Evolutionary conservation across 805 yeast genomes (phyloP).

Genomic region (Hanseniaspora taiwanica): DNA sequence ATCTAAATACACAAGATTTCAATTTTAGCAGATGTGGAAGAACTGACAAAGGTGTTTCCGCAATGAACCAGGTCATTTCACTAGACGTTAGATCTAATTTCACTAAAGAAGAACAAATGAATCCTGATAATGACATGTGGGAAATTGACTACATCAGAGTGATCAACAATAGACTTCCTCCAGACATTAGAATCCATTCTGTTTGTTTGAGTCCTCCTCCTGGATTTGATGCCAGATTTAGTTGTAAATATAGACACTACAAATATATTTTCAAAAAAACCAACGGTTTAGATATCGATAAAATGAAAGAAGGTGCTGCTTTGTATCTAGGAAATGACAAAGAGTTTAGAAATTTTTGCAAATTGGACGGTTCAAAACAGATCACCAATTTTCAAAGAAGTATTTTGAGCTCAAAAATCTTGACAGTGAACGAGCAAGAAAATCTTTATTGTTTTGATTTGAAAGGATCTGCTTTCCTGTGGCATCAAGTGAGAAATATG

Average conservation of each 20-base stretch:
- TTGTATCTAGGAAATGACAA: constrained; percentile 51
- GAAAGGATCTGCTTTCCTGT: constrained; percentile 78
- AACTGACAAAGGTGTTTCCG: constrained; percentile 94
- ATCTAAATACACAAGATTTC: constrained; percentile 46
- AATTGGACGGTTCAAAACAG: constrained; percentile 88
- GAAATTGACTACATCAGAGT: constrained; percentile 71
- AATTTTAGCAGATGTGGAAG: constrained; percentile 86
- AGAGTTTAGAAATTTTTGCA: constrained; percentile 91
- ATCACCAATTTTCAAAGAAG: constrained; percentile 64
- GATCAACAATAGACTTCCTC: constrained; percentile 65
- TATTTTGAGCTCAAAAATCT: constrained; percentile 40
- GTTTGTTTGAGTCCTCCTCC: constrained; percentile 73
- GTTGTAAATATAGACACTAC: constrained; percentile 78
- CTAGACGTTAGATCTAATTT: constrained; percentile 60
- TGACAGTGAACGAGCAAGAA: constrained; percentile 18
- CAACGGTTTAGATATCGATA: constrained; percentile 39
- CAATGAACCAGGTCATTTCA: constrained; percentile 88
- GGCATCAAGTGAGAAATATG: constrained; percentile 98
- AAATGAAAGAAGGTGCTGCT: constrained; percentile 59
- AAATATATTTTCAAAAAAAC: constrained; percentile 55
- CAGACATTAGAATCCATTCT: constrained; percentile 71
- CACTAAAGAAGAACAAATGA: constrained; percentile 44
- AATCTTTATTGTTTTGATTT: constrained; percentile 60
- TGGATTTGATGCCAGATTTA: constrained; percentile 83
- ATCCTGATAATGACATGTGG: constrained; percentile 40